Conservation (phyloP, 2,329 filamentous ascomycete species). For the Penicillium sumatraense region DNA sequence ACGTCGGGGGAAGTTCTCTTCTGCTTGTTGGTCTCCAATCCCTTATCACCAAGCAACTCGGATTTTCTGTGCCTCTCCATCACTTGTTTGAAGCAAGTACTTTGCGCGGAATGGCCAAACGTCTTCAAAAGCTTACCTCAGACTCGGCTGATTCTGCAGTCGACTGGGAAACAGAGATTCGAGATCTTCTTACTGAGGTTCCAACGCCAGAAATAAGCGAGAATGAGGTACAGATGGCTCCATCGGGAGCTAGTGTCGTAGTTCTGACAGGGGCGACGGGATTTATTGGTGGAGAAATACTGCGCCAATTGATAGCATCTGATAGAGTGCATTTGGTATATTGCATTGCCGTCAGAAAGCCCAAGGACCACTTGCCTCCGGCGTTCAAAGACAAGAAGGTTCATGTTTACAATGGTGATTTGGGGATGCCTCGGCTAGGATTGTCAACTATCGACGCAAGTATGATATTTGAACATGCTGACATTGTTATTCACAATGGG, state of each 20-base stretch:
- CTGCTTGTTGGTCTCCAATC: background rate
- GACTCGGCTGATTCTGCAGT: background rate
- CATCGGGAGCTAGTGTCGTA: background rate
- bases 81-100: conserved; percentile 24
- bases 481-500: conserved; percentile 30
- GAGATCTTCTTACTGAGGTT: background rate
- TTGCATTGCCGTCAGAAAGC: background rate
- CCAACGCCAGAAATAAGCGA: too few species aligned
- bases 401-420: conserved; percentile 16
- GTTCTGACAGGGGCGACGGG: conserved; percentile 25
- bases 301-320: background rate
- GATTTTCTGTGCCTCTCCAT: conserved; percentile 19
- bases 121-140: background rate
- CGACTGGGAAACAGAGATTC: background rate
- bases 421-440: conserved; percentile 18
- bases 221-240: too few species aligned
- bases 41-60: conserved; percentile 18
- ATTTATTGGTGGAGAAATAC: conserved; percentile 17
- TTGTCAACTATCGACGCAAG: conserved; percentile 14
- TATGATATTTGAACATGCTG: conserved; percentile 23
- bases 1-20: conserved; percentile 23
- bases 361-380: background rate
- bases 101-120: background rate
- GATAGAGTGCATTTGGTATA: background rate
- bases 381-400: background rate